A percentile compares a stretch with the other conserved stretches of the same genome.
phyloP scores from a whole-genome alignment of 1,284 basidiomycete genomes.

The Ceratobasidium sp. region DNA sequence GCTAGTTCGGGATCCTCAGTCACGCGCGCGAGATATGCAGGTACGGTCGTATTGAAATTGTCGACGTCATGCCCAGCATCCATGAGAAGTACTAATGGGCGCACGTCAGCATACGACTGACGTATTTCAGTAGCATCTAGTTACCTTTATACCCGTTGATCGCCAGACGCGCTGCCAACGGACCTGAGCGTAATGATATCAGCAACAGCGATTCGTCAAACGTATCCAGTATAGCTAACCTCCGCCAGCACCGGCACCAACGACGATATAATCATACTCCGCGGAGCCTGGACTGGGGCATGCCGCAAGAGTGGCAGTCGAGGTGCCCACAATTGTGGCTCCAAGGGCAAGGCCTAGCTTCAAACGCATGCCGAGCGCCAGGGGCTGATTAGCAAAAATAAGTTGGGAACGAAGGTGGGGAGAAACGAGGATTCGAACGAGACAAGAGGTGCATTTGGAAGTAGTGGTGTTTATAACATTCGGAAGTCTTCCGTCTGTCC shows the following conservation, averaged over 20 bases:
- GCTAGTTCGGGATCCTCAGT: constrained; percentile 36
- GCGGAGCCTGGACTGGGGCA: constrained; percentile 22
- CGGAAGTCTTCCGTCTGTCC: too few species aligned
- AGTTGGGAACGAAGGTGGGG: not conserved
- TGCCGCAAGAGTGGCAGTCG: constrained; percentile 23
- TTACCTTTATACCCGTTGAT: constrained; percentile 40
- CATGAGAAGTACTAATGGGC: constrained; percentile 24
- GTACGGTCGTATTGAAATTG: constrained; percentile 35
- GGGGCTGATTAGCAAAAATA: not conserved
- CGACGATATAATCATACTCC: constrained; percentile 43
- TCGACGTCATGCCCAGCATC: constrained; percentile 39
- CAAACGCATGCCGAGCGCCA: constrained; percentile 7
- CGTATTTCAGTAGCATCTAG: too few species aligned
- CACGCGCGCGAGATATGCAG: constrained; percentile 39
- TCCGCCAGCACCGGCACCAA: constrained; percentile 42
- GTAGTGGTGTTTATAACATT: too few species aligned
- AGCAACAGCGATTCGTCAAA: not conserved
- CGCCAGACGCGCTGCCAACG: constrained; percentile 35
- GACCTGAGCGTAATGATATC: not conserved
- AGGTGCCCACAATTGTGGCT: not conserved
- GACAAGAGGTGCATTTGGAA: too few species aligned
- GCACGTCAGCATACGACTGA: not conserved
- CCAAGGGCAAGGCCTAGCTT: constrained; percentile 9
- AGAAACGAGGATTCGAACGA: too few species aligned
- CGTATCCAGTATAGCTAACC: not conserved